Base-by-base conservation (phyloP, 768 basidiomycete genomes). In the Leccinum disarticulatum region DNA sequence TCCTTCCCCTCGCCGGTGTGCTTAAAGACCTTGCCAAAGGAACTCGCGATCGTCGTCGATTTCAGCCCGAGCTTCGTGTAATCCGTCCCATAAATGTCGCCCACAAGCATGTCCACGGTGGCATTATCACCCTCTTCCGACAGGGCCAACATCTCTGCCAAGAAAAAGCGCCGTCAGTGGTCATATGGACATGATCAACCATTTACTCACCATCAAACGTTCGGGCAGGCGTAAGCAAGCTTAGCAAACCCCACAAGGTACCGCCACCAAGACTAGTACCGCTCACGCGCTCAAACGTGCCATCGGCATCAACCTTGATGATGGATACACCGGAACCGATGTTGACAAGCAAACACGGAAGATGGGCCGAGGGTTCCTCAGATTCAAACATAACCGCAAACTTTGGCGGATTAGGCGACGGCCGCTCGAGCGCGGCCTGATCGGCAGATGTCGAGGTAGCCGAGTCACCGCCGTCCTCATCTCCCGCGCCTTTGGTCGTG, bases 1-100 rank as follows among this genome's bases (percentile, higher is more conserved):
- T 58, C 71, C 30, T 70, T 64, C 9, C 65, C 72, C 52, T 74
- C 65, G 54, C 86, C 85, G 13, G 87, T 85, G 76, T 95, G 93
- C 73, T 90, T 90, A 79, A 99, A 98, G 41, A 99, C 97, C 70
- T 98, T 99, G 14, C 97, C 97, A 75, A 99, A 98, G 25, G 94
- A 93, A 63, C 94, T 96, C 11, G 97, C 97, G 69, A 99, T 99
- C 79, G 91, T 97, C 8, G 93, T 95, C 36, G 95, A 97, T 76
- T 98, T 98, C 57, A 99, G 85, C 17, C 97, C 97, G 36, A 99
- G 85, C 61, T 90, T 89, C 73, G 84, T 87, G 77, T 98, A 98
- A 77, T 98, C 97, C 65, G 93, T 90, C n/a, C 97, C 93, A 73
- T 97, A 99, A 66, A 99, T 99, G 77, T 99, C 97, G 36, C 97